Evolutionary conservation across 805 yeast species (phyloP).

Genomic region (Wickerhamomyces silvicola): DNA sequence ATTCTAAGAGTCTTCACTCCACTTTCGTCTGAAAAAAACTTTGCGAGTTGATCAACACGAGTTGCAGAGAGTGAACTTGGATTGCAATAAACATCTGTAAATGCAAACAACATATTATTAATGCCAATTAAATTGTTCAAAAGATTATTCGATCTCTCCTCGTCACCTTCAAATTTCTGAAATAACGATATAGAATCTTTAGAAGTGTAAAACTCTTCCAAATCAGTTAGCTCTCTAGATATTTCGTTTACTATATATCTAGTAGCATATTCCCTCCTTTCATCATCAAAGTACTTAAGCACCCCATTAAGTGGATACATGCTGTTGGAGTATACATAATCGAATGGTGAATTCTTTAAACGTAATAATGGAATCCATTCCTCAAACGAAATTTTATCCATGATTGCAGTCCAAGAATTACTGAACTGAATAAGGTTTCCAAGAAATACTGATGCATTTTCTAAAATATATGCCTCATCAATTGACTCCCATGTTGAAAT

Average conservation of each 20-base stretch:
- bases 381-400: slow-evolving; percentile 30
- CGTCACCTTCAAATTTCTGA: slow-evolving; percentile 13
- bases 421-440: slow-evolving; percentile 42
- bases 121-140: slow-evolving; percentile 27
- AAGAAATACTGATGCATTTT: slow-evolving; percentile 40
- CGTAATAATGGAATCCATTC: slow-evolving; percentile 44
- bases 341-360: slow-evolving; percentile 52
- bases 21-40: slow-evolving; percentile 32
- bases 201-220: slow-evolving; percentile 22
- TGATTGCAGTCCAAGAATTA: slow-evolving; percentile 22
- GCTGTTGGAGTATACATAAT: slow-evolving; percentile 49
- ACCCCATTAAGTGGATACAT: slow-evolving; percentile 47
- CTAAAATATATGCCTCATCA: slow-evolving; percentile 38
- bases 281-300: slow-evolving; percentile 51
- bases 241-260: slow-evolving; percentile 28
- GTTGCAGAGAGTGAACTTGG: slow-evolving; percentile 41
- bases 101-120: slow-evolving; percentile 41
- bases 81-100: slow-evolving; percentile 52
- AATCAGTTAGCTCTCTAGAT: slow-evolving; percentile 23
- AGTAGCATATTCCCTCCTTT: slow-evolving; percentile 43
- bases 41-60: slow-evolving; percentile 28
- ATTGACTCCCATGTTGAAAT: slow-evolving; percentile 49
- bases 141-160: slow-evolving; percentile 13
- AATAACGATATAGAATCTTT: slow-evolving; percentile 21
- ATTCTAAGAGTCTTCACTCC: slow-evolving; percentile 37